Evolutionary conservation across 2,329 filamentous ascomycete species (phyloP).

Genomic region (Camptophora hylomeconis): DNA sequence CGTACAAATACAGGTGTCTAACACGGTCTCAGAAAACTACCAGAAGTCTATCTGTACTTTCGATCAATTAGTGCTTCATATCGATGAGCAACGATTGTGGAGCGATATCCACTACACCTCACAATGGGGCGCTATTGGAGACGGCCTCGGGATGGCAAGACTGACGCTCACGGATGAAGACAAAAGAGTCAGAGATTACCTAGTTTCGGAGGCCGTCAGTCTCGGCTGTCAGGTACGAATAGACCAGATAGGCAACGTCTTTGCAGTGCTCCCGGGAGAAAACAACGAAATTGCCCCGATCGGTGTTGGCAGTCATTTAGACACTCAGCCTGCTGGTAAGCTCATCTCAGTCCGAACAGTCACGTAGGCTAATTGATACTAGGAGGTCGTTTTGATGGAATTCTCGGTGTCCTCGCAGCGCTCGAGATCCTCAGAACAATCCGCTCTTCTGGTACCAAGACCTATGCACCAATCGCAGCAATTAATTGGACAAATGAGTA

Average conservation of each 20-base stretch:
- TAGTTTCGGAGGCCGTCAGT: constrained; percentile 47
- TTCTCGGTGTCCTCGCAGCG: constrained; percentile 59
- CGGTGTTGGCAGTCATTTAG: constrained; percentile 57
- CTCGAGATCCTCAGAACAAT: constrained; percentile 60
- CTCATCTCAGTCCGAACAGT: too few species aligned
- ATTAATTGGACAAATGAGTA: constrained; percentile 63
- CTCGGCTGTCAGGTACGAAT: constrained; percentile 55
- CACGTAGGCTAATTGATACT: too few species aligned
- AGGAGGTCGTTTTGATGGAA: constrained; percentile 61
- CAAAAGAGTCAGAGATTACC: constrained; percentile 63
- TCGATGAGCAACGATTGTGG: constrained; percentile 19
- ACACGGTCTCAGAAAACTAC: too few species aligned
- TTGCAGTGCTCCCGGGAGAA: constrained; percentile 55
- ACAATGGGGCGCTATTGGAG: constrained; percentile 43
- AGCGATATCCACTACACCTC: constrained; percentile 1
- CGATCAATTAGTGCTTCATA: too few species aligned
- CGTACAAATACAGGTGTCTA: too few species aligned
- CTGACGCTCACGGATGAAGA: constrained; percentile 60
- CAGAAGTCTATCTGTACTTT: too few species aligned
- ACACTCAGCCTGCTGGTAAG: constrained; percentile 41
- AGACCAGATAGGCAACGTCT: constrained; percentile 71
- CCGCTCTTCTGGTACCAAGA: constrained; percentile 54
- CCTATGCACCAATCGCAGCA: constrained; percentile 58
- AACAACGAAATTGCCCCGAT: constrained; percentile 46
- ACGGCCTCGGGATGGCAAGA: constrained; percentile 64